Evolutionary conservation across 2,329 filamentous ascomycete species (phyloP).

Genomic region (Zelopaecilomyces penicillatus): DNA sequence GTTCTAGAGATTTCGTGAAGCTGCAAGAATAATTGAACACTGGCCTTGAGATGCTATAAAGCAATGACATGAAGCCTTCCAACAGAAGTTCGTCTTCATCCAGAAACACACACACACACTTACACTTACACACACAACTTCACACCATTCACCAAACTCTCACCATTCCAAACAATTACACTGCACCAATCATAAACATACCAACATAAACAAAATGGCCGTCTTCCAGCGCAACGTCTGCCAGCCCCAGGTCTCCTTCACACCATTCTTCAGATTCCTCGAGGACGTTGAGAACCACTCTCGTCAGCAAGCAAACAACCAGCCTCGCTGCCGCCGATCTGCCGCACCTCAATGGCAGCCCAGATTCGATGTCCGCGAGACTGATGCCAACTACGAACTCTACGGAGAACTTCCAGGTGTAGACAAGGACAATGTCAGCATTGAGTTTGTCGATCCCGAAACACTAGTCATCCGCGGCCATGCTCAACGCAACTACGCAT

Average conservation of each 20-base stretch:
- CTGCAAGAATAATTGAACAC: neutral
- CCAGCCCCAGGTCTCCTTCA: conserved; percentile 39
- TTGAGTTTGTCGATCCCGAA: conserved; percentile 66
- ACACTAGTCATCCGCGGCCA: conserved; percentile 60
- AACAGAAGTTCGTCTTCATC: neutral
- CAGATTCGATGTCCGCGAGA: conserved; percentile 66
- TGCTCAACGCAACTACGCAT: conserved; percentile 48
- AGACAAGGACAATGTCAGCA: conserved; percentile 59
- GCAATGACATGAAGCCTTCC: neutral
- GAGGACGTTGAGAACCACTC: conserved; percentile 49
- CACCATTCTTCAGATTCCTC: conserved; percentile 49
- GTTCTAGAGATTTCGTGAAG: neutral
- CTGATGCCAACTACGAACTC: conserved; percentile 56
- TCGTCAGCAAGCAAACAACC: conserved; percentile 18
- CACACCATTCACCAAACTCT: neutral
- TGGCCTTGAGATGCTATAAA: conserved; percentile 1
- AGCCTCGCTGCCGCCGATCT: conserved; percentile 20
- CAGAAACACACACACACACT: conserved; percentile 1
- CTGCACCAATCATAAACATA: conserved; percentile 5
- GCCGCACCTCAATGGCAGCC: conserved; percentile 47
- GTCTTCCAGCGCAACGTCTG: conserved; percentile 41
- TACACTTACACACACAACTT: neutral
- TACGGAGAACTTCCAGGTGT: conserved; percentile 70
- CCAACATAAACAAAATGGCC: conserved; percentile 36
- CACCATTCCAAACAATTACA: neutral